phyloP scores from a whole-genome alignment of 2,329 filamentous ascomycete genomes.

The Scedosporium aurantiacum region DNA sequence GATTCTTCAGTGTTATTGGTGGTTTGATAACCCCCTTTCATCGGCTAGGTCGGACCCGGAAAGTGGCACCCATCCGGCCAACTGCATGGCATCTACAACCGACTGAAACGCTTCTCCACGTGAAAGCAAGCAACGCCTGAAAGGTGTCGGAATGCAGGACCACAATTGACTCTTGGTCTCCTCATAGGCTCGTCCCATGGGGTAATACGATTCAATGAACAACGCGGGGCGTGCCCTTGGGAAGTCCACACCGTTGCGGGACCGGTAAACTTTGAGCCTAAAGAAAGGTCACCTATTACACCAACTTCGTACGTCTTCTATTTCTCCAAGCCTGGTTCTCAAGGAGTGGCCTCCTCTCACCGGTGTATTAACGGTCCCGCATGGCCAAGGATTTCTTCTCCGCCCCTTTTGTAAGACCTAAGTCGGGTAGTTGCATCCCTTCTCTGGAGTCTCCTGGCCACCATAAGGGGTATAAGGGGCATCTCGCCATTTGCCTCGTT shows the following conservation, averaged over 20 bases:
- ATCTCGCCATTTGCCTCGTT: not conserved
- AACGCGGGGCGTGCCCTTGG: no score
- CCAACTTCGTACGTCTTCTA: no score
- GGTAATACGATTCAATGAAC: no score
- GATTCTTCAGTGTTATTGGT: not conserved
- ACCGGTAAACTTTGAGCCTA: no score
- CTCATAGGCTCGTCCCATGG: not conserved
- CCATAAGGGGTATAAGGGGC: not conserved
- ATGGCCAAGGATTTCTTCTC: not conserved
- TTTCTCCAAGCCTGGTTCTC: not conserved
- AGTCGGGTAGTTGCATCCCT: not conserved
- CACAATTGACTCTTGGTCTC: not conserved
- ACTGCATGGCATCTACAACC: no score
- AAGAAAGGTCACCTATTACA: no score
- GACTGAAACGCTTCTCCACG: no score
- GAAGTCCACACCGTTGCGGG: no score
- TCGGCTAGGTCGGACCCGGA: no score
- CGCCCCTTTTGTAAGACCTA: not conserved
- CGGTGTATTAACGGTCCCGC: no score
- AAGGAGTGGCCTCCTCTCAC: not conserved
- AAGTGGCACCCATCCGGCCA: no score
- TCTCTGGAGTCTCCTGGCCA: not conserved
- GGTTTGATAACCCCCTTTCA: no score
- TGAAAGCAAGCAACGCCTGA: not conserved
- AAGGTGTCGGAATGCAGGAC: not conserved